phyloP scores from a whole-genome alignment of 306 rosid genomes.

The Lathyrus tuberosus region DNA sequence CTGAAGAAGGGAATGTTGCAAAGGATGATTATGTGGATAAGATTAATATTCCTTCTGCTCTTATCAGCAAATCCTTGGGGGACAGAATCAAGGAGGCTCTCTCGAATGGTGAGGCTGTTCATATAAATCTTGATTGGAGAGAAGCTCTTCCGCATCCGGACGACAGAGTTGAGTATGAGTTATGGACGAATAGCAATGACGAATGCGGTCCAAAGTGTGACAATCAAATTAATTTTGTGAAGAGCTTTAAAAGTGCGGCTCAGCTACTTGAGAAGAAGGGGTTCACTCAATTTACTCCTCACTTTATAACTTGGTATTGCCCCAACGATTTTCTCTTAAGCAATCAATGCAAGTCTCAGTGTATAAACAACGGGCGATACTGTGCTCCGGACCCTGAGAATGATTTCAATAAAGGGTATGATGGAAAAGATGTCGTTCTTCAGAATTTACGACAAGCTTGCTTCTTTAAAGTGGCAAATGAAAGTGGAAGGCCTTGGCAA shows the following conservation, averaged over 20 bases:
- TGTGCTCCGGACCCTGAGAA: constrained; percentile 99
- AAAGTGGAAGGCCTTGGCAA: constrained; percentile 92
- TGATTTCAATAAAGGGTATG: constrained; percentile 88
- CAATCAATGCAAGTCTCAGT: constrained; percentile 90
- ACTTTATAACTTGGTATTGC: constrained; percentile 93
- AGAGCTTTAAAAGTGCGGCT: constrained; percentile 82
- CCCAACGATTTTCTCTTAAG: constrained; percentile 76
- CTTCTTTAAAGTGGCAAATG: constrained; percentile 86
- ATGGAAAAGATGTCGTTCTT: constrained; percentile 91
- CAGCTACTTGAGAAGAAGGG: constrained; percentile 88
- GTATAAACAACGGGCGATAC: constrained; percentile 88
- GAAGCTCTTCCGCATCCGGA: constrained; percentile 99
- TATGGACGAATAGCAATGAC: constrained; percentile 97
- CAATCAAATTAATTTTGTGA: constrained; percentile 74
- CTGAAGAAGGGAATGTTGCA: constrained; percentile 66
- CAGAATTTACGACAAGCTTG: constrained; percentile 96
- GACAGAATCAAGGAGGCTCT: constrained; percentile 76
- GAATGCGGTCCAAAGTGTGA: constrained; percentile 94
- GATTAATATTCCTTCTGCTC: constrained; percentile 85
- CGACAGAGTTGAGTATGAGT: constrained; percentile 91
- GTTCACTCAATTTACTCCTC: constrained; percentile 88
- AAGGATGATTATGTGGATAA: constrained; percentile 72
- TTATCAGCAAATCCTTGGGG: constrained; percentile 80
- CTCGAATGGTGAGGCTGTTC: constrained; percentile 63
- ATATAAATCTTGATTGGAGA: constrained; percentile 89